Evolutionary conservation across 1,284 basidiomycete genomes (phyloP), one percentile per base, ranked within the genome.

Genomic region (Malassezia japonica): DNA sequence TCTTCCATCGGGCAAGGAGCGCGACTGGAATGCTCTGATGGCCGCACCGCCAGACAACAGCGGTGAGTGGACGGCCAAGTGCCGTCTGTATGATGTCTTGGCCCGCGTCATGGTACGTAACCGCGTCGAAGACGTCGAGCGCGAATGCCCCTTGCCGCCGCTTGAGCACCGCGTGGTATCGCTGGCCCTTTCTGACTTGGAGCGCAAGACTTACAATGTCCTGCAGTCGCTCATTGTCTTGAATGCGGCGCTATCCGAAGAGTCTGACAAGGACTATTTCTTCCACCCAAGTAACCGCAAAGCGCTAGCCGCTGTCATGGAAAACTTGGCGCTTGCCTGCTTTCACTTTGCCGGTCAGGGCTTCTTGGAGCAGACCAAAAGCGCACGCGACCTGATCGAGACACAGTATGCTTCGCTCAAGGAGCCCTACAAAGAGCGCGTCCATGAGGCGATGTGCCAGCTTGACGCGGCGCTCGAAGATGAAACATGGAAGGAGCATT

Each of bases 41-140:
- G 42, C 36, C 1, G 6, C 34, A 3, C 28, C 29, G 3, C 13
- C 9, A 6, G 24, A 31, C n/a, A 5, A 27, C 0, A 16, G 6
- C 3, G 23, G n/a, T 6, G 39, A 39, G 20, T 52, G 50, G 47
- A 21, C 41, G n/a, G 49, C 57, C 8, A 49, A 48, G 13, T 37
- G 41, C n/a, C 46, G 57, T 1, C 20, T 59, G 34, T 46, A 47
- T 25, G 39, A 48, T 31, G 24, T 59, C 6, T 36, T 60, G 1
- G 18, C 44, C 6, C 46, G 43, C 5, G 38, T 59, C 23, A 60
- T 60, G 56, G 53, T 60, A 1, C 47, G 58, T 6, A 60, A 60
- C 23, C 56, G 43, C n/a, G 28, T 42, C 1, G 29, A 51, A 33
- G 58, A 60, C 28, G 48, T 60, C 2, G 53, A 59, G n/a, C 18